Conservation (phyloP, 139 green algal genomes). For the Micractinium sp. region DNA sequence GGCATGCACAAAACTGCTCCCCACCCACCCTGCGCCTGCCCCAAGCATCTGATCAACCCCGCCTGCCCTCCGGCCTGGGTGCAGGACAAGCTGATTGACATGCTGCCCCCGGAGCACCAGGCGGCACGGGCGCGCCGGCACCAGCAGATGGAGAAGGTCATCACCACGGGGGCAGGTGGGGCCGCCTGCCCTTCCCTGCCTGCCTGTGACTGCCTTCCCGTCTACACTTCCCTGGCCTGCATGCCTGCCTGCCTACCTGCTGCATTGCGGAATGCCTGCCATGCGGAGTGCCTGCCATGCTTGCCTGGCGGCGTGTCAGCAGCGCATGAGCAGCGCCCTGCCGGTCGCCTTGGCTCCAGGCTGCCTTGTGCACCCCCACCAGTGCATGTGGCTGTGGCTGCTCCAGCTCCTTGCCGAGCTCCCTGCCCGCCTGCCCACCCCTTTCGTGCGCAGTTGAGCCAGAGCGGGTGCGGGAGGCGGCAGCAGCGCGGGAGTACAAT, state of each 20-base stretch:
- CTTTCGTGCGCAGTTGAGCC: background rate
- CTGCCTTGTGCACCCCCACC: background rate
- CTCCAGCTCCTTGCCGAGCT: background rate
- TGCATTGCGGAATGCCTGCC: background rate
- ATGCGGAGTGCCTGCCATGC: no score
- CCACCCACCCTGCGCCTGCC: no score
- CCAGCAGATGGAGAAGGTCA: constrained; percentile 18
- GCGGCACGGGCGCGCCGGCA: background rate
- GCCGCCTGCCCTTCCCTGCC: background rate
- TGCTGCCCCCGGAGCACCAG: constrained; percentile 33
- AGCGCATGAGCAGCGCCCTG: no score
- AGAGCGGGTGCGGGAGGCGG: background rate
- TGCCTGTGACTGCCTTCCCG: background rate
- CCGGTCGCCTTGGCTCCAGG: background rate
- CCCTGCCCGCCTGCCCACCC: background rate
- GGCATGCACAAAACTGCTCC: no score
- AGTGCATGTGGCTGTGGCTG: background rate
- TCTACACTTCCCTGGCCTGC: no score
- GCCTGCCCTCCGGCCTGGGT: no score
- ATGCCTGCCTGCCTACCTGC: no score
- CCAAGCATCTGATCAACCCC: no score
- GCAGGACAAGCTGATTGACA: constrained; percentile 30
- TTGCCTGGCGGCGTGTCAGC: no score
- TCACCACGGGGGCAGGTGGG: constrained; percentile 10
- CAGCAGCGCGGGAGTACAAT: constrained; percentile 13